phyloP scores from a whole-genome alignment of 495 filamentous ascomycete genomes.

The Thermothielavioides terrestris region DNA sequence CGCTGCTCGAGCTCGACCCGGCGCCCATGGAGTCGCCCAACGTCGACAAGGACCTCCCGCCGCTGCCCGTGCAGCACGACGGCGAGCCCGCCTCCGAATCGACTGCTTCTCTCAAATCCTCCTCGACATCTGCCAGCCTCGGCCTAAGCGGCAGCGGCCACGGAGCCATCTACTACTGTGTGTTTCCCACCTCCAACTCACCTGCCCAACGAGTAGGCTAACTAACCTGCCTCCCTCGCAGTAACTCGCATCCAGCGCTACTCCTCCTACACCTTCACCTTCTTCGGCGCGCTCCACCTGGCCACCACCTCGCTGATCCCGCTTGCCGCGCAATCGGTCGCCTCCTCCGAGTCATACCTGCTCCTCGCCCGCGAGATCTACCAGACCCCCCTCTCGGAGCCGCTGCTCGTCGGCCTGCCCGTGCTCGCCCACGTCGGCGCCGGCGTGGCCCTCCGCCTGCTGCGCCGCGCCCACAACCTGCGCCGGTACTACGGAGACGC shows the following conservation, averaged over 20 bases:
- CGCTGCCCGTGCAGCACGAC: constrained; percentile 28
- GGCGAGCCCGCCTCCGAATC: constrained; percentile 16
- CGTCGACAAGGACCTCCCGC: constrained; percentile 50
- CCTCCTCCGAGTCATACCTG: constrained; percentile 53
- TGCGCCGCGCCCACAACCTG: constrained; percentile 57
- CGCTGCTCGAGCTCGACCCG: constrained; percentile 72
- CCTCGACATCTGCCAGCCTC: constrained; percentile 19
- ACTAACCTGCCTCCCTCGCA: constrained; percentile 24
- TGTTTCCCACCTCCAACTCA: constrained; percentile 15
- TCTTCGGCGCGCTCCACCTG: constrained; percentile 70
- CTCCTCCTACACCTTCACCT: constrained; percentile 75
- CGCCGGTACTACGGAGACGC: constrained; percentile 54
- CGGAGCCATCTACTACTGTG: constrained; percentile 56
- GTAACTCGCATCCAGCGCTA: constrained; percentile 76
- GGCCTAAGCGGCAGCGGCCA: constrained; percentile 49
- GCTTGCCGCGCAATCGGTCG: constrained; percentile 46
- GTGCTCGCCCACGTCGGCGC: constrained; percentile 52
- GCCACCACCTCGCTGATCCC: constrained; percentile 73
- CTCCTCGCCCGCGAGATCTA: constrained; percentile 66
- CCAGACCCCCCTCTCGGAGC: constrained; percentile 63
- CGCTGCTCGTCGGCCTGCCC: constrained; percentile 52
- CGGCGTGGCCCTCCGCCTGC: constrained; percentile 65
- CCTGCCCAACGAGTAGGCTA: background rate
- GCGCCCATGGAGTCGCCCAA: constrained; percentile 62
- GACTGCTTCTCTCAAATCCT: constrained; percentile 20